These are phyloP conservation scores for Ustilago vetiveriae DNA, from an alignment of 1,284 basidiomycete species.

Conservation along the genomic window DNA sequence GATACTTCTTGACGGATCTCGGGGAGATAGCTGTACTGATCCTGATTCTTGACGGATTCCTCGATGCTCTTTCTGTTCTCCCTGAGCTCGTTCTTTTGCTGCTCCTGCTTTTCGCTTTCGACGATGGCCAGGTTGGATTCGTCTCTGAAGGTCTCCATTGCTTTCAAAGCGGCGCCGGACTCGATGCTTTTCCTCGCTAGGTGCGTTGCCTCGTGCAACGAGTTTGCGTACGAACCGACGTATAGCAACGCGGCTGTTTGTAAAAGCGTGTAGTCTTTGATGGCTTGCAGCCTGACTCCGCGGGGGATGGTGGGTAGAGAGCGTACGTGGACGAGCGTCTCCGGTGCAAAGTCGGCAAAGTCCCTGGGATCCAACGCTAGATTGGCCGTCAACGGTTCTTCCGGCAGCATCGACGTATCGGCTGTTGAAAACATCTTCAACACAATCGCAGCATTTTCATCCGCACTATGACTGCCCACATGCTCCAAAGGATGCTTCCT, in stretches of 20 bases:
- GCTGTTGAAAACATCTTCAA: slow-evolving; percentile 48
- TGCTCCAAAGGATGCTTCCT: slow-evolving; percentile 50
- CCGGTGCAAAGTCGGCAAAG: slow-evolving; percentile 25
- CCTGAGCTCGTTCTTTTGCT: slow-evolving; percentile 18
- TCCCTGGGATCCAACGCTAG: slow-evolving; percentile 21
- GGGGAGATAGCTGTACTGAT: slow-evolving; percentile 52
- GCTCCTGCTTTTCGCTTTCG: slow-evolving; percentile 14
- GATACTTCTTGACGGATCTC: slow-evolving; percentile 46
- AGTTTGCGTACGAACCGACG: slow-evolving; percentile 49
- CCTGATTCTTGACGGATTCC: slow-evolving; percentile 29
- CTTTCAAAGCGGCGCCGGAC: slow-evolving; percentile 38
- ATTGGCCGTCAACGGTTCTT: slow-evolving; percentile 8
- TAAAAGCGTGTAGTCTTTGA: slow-evolving; percentile 62
- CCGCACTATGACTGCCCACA: slow-evolving; percentile 48
- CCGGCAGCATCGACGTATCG: slow-evolving; percentile 3
- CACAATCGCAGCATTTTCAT: slow-evolving; percentile 62
- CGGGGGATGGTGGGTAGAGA: slow-evolving; percentile 50
- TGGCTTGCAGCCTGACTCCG: slow-evolving; percentile 47
- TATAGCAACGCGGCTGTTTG: slow-evolving; percentile 63
- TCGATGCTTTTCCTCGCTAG: slow-evolving; percentile 43
- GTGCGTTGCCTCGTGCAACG: slow-evolving; percentile 13
- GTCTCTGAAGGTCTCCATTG: slow-evolving; percentile 44
- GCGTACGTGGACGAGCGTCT: slow-evolving; percentile 26
- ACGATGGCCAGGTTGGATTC: slow-evolving; percentile 36
- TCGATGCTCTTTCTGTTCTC: slow-evolving; percentile 37